Percentiles rank a stretch among this genome's conserved stretches.
Evolutionary conservation across 2,329 filamentous ascomycete species (phyloP).

Genomic region (Aspergillus fijiensis): DNA sequence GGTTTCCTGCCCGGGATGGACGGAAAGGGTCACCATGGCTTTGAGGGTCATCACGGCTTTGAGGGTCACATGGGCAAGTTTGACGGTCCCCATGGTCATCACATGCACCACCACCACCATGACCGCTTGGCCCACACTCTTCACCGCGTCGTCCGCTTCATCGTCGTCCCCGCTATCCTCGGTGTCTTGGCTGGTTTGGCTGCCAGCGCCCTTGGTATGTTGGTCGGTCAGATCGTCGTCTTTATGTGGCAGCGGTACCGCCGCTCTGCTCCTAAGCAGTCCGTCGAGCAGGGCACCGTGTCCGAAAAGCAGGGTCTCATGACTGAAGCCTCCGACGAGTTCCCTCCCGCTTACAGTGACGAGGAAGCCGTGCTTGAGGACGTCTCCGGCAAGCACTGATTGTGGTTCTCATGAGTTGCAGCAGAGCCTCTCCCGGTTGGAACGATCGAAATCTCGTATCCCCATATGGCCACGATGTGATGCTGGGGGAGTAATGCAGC

Average conservation of each 20-base stretch:
- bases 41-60: conserved; percentile 13
- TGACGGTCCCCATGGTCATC: conserved; percentile 27
- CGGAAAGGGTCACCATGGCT: conserved; percentile 16
- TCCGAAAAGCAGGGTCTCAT: conserved; percentile 47
- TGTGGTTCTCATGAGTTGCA: background rate
- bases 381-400: conserved; percentile 34
- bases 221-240: conserved; percentile 48
- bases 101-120: conserved; percentile 33
- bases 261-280: conserved; percentile 29
- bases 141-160: conserved; percentile 43
- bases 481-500: background rate
- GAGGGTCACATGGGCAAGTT: conserved; percentile 2
- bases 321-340: conserved; percentile 31
- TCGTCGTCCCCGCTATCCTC: conserved; percentile 47
- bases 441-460: background rate
- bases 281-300: conserved; percentile 37
- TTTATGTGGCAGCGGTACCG: conserved; percentile 47
- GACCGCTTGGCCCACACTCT: conserved; percentile 41
- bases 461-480: background rate
- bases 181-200: conserved; percentile 48
- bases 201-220: conserved; percentile 48
- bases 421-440: background rate
- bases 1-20: background rate
- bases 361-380: conserved; percentile 27
- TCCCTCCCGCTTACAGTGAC: conserved; percentile 40